These are phyloP conservation scores for Emergomyces africanus DNA, from an alignment of 2,329 filamentous ascomycete genomes.

Conservation along the genomic window DNA sequence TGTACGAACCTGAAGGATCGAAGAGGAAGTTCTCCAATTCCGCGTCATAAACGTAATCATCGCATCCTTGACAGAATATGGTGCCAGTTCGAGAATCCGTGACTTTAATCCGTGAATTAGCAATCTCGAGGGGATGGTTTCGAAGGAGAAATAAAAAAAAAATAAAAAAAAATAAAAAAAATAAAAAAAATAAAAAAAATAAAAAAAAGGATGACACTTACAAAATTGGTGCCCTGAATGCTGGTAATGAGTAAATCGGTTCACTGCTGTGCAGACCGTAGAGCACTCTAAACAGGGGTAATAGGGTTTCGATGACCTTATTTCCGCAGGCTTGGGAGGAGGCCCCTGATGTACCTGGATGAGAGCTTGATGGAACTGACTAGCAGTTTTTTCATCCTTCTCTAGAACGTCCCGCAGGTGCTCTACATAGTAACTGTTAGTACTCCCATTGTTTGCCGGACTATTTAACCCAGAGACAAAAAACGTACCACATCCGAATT, in stretches of 20 bases:
- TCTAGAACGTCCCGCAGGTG: slow-evolving; percentile 25
- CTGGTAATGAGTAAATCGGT: slow-evolving; percentile 24
- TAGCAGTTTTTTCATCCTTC: slow-evolving; percentile 20
- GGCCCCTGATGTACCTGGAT: slow-evolving; percentile 20
- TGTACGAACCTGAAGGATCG: slow-evolving; percentile 11
- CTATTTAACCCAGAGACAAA: neutral
- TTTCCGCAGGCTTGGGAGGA: slow-evolving; percentile 16
- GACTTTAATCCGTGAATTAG: slow-evolving; percentile 16
- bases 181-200: too few species aligned
- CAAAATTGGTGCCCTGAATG: slow-evolving; percentile 30
- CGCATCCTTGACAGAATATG: slow-evolving; percentile 28
- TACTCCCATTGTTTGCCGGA: neutral
- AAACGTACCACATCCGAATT: slow-evolving; percentile 6
- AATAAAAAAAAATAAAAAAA: too few species aligned
- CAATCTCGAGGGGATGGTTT: neutral
- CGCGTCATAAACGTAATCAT: slow-evolving; percentile 31
- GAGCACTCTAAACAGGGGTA: slow-evolving; percentile 29
- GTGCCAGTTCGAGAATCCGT: slow-evolving; percentile 29
- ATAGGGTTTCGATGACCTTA: slow-evolving; percentile 24
- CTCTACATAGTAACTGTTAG: slow-evolving; percentile 17
- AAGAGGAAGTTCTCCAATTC: slow-evolving; percentile 25
- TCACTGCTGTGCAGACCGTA: slow-evolving; percentile 18
- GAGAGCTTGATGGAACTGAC: slow-evolving; percentile 24
- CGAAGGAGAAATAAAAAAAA: too few species aligned
- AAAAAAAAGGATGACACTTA: slow-evolving; percentile 15